These are phyloP conservation scores for Pterocarpus santalinus DNA, from an alignment of 306 rosid genomes.

Conservation along the genomic window DNA sequence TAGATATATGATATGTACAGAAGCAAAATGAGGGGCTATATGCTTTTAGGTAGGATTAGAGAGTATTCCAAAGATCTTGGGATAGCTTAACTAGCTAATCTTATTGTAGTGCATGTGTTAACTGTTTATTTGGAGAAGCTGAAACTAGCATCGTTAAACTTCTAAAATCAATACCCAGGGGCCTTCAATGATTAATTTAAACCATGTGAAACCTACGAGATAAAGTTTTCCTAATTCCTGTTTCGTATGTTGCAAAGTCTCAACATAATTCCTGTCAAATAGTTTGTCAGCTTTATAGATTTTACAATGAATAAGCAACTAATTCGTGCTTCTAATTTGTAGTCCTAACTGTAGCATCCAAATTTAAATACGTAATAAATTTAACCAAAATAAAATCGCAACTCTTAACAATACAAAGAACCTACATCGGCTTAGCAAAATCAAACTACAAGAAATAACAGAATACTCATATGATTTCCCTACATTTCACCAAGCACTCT, in stretches of 20 bases:
- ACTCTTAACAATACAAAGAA: conserved; percentile 40
- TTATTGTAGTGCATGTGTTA: not conserved
- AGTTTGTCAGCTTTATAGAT: not conserved
- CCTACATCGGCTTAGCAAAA: conserved; percentile 14
- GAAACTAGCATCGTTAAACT: not conserved
- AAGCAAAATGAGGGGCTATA: not conserved
- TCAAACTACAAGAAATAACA: conserved; percentile 37
- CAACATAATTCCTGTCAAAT: not conserved
- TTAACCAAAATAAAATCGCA: not conserved
- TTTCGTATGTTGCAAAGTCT: not conserved
- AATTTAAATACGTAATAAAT: conserved; percentile 28
- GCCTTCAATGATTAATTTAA: not conserved
- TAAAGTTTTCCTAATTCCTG: not conserved
- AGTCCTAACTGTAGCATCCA: not conserved
- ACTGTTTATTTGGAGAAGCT: not conserved
- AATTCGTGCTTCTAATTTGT: conserved; percentile 6
- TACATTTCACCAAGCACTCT: conserved; percentile 26
- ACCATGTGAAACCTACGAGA: not conserved
- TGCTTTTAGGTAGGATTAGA: conserved; percentile 4
- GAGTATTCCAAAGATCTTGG: not conserved
- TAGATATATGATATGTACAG: not conserved
- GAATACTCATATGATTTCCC: conserved; percentile 29
- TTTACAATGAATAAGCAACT: conserved; percentile 21
- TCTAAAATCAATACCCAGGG: not conserved
- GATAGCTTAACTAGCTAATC: not conserved